Conservation (phyloP, 2,329 filamentous ascomycete species). For the Zymoseptoria crescenta region DNA sequence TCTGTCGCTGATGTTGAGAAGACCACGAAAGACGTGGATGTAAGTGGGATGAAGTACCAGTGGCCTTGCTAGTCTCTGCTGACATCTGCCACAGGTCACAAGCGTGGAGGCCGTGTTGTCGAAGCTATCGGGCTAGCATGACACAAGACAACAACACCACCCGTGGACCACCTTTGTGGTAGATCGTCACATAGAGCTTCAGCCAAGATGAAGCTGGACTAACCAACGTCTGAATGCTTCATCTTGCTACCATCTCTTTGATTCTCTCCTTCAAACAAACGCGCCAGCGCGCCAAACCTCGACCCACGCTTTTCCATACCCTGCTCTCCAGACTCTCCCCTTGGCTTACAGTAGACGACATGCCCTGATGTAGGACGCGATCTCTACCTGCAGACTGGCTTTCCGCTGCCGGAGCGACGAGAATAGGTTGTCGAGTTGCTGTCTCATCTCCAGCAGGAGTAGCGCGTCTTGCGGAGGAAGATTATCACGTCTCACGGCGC, state of each 20-base stretch:
- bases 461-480: neutral
- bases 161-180: neutral
- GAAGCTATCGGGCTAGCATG: conserved; percentile 15
- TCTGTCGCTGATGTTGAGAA: conserved; percentile 69
- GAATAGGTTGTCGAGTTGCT: neutral
- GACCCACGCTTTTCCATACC: neutral
- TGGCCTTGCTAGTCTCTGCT: neutral
- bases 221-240: too few species aligned
- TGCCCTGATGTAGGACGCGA: neutral
- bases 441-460: neutral
- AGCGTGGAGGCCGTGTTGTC: conserved; percentile 21
- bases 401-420: neutral
- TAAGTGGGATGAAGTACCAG: conserved; percentile 22
- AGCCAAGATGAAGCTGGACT: too few species aligned
- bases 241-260: neutral
- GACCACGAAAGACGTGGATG: conserved; percentile 42
- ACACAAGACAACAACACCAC: neutral
- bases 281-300: neutral
- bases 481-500: neutral
- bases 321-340: neutral
- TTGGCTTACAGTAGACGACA: neutral
- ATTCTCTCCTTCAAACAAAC: neutral
- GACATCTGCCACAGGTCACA: conserved; percentile 14
- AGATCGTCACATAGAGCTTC: neutral
- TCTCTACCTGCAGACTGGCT: neutral